Conservation (phyloP, 2,329 filamentous ascomycete genomes). For the Colletotrichum plurivorum region DNA sequence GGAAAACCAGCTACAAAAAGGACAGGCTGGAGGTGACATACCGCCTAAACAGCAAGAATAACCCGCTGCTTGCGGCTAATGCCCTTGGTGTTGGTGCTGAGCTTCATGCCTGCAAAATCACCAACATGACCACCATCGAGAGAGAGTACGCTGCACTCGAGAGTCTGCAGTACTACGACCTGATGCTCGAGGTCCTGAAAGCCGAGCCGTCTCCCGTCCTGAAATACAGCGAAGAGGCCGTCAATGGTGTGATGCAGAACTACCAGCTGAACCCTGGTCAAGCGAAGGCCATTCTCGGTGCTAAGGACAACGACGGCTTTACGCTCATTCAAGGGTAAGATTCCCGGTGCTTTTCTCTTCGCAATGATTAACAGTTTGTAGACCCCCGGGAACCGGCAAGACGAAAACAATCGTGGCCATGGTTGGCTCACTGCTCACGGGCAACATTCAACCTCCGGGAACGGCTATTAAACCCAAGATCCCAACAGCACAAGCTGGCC, state of each 20-base stretch:
- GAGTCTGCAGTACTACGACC: slow-evolving; percentile 93
- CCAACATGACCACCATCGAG: slow-evolving; percentile 94
- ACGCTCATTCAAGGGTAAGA: slow-evolving; percentile 90
- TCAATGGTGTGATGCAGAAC: slow-evolving; percentile 78
- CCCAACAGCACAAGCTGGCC: slow-evolving; percentile 51
- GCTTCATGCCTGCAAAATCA: slow-evolving; percentile 85
- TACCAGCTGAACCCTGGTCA: slow-evolving; percentile 92
- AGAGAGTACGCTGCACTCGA: slow-evolving; percentile 94
- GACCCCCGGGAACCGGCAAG: slow-evolving; percentile 95
- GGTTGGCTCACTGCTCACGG: slow-evolving; percentile 86
- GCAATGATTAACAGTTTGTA: slow-evolving; percentile 53
- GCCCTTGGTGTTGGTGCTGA: slow-evolving; percentile 76
- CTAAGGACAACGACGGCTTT: slow-evolving; percentile 95
- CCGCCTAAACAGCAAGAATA: slow-evolving; percentile 79
- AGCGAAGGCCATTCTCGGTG: slow-evolving; percentile 91
- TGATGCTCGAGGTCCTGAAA: slow-evolving; percentile 91
- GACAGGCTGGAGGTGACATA: slow-evolving; percentile 87
- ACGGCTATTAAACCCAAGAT: slow-evolving; percentile 49
- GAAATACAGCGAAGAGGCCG: slow-evolving; percentile 81
- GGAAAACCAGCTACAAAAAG: slow-evolving; percentile 84
- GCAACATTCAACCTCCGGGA: slow-evolving; percentile 60
- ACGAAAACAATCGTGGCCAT: slow-evolving; percentile 98
- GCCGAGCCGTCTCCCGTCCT: slow-evolving; percentile 93
- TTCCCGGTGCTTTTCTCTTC: slow-evolving; percentile 26
- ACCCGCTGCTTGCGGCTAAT: slow-evolving; percentile 69